These are phyloP conservation scores for Microbotryomycetes sp. DNA, from an alignment of 1,284 basidiomycete species.

Conservation along the genomic window DNA sequence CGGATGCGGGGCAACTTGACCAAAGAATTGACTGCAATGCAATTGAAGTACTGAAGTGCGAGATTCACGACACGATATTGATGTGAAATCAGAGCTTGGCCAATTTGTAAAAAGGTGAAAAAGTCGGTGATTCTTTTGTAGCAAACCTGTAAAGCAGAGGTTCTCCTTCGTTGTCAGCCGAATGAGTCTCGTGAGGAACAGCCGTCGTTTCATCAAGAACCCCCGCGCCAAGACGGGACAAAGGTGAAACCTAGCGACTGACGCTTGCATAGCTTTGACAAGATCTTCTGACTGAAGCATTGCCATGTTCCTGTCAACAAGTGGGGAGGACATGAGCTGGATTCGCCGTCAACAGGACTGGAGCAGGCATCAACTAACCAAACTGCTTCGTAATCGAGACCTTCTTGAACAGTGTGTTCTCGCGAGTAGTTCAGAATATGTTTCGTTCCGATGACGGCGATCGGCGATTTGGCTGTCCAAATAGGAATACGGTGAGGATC, in stretches of 20 bases:
- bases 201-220: not conserved
- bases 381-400: slow-evolving; percentile 22
- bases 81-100: not conserved
- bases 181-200: not conserved
- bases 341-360: not conserved
- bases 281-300: slow-evolving; percentile 30
- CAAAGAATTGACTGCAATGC: too few species aligned
- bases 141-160: slow-evolving; percentile 40
- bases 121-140: slow-evolving; percentile 37
- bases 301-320: slow-evolving; percentile 26
- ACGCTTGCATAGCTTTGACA: slow-evolving; percentile 22
- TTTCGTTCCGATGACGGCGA: slow-evolving; percentile 78
- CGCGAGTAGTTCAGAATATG: slow-evolving; percentile 51
- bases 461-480: slow-evolving; percentile 58
- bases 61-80: not conserved
- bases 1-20: too few species aligned
- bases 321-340: not conserved
- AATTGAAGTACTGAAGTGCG: too few species aligned
- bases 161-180: slow-evolving; percentile 37
- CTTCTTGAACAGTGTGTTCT: slow-evolving; percentile 60
- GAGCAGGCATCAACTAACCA: slow-evolving; percentile 9
- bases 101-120: slow-evolving; percentile 25
- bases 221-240: not conserved
- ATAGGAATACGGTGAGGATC: too few species aligned
- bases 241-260: not conserved